Conservation (phyloP, 2,329 filamentous ascomycete species). For the Alternaria postmessia region DNA sequence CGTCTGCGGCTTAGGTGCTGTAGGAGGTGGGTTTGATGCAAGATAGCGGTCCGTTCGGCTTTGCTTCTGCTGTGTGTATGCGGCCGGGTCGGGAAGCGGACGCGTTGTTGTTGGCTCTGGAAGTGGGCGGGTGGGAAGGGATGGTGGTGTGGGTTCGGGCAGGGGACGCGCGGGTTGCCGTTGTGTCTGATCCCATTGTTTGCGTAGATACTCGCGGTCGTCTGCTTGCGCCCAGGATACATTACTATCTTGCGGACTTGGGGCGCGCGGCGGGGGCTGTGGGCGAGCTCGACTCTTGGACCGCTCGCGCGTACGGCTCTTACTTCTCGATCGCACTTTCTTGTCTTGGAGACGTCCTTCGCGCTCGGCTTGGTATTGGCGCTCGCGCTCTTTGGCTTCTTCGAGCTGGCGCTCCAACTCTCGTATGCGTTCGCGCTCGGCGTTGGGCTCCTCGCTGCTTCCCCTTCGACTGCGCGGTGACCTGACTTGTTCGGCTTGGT, state of each 20-base stretch:
- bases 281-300: conserved; percentile 47
- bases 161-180: conserved; percentile 47
- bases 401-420: conserved; percentile 80
- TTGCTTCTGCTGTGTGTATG: conserved; percentile 41
- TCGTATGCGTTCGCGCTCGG: conserved; percentile 73
- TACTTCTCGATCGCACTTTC: conserved; percentile 49
- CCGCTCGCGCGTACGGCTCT: conserved; percentile 45
- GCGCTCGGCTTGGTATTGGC: conserved; percentile 68
- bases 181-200: conserved; percentile 60
- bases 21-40: conserved; percentile 62
- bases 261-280: conserved; percentile 47
- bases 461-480: conserved; percentile 47
- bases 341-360: conserved; percentile 58
- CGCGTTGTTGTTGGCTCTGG: conserved; percentile 43
- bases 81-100: conserved; percentile 45
- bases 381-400: conserved; percentile 72
- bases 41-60: conserved; percentile 67
- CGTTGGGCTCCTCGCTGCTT: conserved; percentile 57
- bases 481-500: conserved; percentile 72
- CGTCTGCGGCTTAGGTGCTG: conserved; percentile 51
- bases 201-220: conserved; percentile 70
- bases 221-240: conserved; percentile 70
- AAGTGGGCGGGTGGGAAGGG: conserved; percentile 60
- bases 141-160: conserved; percentile 40
- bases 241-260: conserved; percentile 60